Evolutionary conservation across 805 yeast species (phyloP), one percentile per base, ranked within the genome.

Genomic region (Wickerhamomyces silvicola): DNA sequence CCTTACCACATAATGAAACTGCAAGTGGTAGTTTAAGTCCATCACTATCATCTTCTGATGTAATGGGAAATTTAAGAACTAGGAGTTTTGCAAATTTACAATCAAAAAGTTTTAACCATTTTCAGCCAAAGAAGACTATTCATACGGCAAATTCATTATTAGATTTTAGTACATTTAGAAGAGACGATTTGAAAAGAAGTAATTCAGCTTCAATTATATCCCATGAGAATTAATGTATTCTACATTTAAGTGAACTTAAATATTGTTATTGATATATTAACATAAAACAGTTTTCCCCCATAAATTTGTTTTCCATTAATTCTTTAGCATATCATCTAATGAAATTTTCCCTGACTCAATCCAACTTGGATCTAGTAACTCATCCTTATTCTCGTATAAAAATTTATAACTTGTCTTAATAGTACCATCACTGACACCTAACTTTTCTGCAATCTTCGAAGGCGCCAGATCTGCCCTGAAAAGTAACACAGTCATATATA

Each of bases 391-490:
- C 40, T 83, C 87, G 52, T 73, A 80, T 59, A 92, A 64, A 26
- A 79, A 78, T 56, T 83, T 83, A 55, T 86, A 92, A 27, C 92
- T 79, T 2, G 96, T 84, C 57, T 92, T 86, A 48, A 92, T 88
- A 2, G 98, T 92, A 45, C 97, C 97, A 54, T 92, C 98, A 49
- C 95, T 83, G 13, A 92, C 97, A 46, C 96, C 97, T 12, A 96
- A 75, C 47, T 83, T 83, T 45, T 86, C 95, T 10, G 95, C 84
- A 35, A 92, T 90, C 50, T 76, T 81, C 2, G 81, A 62, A 1
- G 95, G 88, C 4, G 82, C 66, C 22, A 85, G 65, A 31, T 77
- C 81, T 22, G 80, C 78, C 27, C 82, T 82, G 55, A 88, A 88
- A n/a, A 92, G 62, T n/a, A 84, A 64, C 4, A 90, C 82, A 6